These are phyloP conservation scores for Curvularia hawaiiensis DNA, from an alignment of 2,329 filamentous ascomycete genomes.

Conservation along the genomic window DNA sequence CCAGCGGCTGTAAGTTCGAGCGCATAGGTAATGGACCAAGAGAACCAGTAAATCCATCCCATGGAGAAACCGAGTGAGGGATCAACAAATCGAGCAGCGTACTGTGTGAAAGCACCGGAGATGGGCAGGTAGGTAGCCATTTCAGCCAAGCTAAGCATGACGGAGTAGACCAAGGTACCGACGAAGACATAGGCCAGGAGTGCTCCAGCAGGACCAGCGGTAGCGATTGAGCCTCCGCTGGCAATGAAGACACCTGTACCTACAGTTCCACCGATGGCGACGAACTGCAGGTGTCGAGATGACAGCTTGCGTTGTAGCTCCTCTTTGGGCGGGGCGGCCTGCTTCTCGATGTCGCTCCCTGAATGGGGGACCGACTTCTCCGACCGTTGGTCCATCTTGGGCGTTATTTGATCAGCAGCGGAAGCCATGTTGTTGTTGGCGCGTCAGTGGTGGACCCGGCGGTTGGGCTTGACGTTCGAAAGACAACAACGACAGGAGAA, in stretches of 20 bases:
- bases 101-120: conserved; percentile 75
- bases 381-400: conserved; percentile 37
- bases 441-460: conserved; percentile 15
- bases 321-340: conserved; percentile 28
- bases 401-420: conserved; percentile 29
- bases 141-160: conserved; percentile 70
- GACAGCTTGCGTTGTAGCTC: conserved; percentile 46
- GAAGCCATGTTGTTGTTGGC: conserved; percentile 30
- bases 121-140: conserved; percentile 81
- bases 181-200: conserved; percentile 57
- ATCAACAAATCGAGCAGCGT: conserved; percentile 76
- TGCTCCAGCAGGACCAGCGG: conserved; percentile 55
- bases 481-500: conserved; percentile 16
- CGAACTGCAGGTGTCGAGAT: conserved; percentile 47
- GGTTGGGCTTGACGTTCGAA: conserved; percentile 17
- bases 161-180: conserved; percentile 73
- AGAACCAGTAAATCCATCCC: conserved; percentile 86
- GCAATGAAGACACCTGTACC: conserved; percentile 62
- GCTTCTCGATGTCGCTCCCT: conserved; percentile 45
- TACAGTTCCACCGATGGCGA: conserved; percentile 52
- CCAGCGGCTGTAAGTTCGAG: conserved; percentile 75
- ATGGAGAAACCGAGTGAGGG: conserved; percentile 75
- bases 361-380: conserved; percentile 40
- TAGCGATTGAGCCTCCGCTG: conserved; percentile 54
- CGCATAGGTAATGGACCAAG: conserved; percentile 74